These are phyloP conservation scores for Ascochyta pisi DNA, from an alignment of 2,329 filamentous ascomycete genomes.

Conservation along the genomic window DNA sequence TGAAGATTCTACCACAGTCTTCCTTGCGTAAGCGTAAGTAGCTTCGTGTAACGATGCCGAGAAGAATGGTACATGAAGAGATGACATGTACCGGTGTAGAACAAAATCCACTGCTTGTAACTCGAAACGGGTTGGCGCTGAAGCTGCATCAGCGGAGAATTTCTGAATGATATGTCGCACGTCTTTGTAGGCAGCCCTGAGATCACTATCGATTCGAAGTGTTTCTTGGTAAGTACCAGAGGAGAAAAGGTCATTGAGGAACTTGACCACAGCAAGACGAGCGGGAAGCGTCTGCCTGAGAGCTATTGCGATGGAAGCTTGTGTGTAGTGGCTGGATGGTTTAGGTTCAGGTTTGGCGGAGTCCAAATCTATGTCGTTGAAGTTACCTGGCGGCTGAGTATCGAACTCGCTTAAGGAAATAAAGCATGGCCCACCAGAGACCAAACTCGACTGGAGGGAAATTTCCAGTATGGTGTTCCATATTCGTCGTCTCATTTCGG, in stretches of 20 bases:
- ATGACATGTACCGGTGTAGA: slow-evolving; percentile 36
- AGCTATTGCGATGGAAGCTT: slow-evolving; percentile 46
- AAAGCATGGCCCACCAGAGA: slow-evolving; percentile 46
- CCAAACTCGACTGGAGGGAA: slow-evolving; percentile 47
- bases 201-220: slow-evolving; percentile 31
- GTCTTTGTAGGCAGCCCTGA: slow-evolving; percentile 29
- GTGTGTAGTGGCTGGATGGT: slow-evolving; percentile 40
- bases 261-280: slow-evolving; percentile 46
- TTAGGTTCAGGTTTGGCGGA: slow-evolving; percentile 34
- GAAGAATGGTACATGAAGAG: slow-evolving; percentile 38
- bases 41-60: slow-evolving; percentile 27
- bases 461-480: slow-evolving; percentile 50
- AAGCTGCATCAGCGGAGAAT: not conserved
- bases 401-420: slow-evolving; percentile 48
- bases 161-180: slow-evolving; percentile 27
- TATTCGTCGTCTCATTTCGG: slow-evolving; percentile 42
- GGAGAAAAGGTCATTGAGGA: slow-evolving; percentile 36
- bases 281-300: slow-evolving; percentile 48
- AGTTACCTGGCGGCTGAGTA: slow-evolving; percentile 48
- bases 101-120: slow-evolving; percentile 34
- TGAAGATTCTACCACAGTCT: slow-evolving; percentile 35
- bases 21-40: slow-evolving; percentile 36
- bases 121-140: slow-evolving; percentile 19
- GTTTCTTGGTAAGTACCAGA: slow-evolving; percentile 37
- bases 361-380: slow-evolving; percentile 51